Conservation (phyloP, 805 yeast genomes). For the Isabelozyma heimii region DNA sequence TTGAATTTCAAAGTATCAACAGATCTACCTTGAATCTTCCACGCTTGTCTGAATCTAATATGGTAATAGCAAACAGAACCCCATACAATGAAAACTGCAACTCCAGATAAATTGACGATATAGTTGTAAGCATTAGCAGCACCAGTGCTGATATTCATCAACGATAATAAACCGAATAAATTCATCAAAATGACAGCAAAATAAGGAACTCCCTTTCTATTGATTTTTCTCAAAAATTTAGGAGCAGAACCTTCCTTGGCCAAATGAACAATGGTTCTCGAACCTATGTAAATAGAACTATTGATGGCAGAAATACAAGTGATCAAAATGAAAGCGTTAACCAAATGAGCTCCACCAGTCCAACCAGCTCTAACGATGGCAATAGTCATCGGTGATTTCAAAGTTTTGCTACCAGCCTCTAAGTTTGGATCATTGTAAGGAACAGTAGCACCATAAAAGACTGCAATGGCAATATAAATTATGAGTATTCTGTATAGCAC, state of each 20-base stretch:
- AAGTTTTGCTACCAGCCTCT: slow-evolving; percentile 30
- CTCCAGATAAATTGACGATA: slow-evolving; percentile 63
- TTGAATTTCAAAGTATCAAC: slow-evolving; percentile 32
- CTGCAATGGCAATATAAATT: slow-evolving; percentile 34
- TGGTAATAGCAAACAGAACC: slow-evolving; percentile 56
- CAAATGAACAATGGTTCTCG: slow-evolving; percentile 64
- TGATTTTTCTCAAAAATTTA: slow-evolving; percentile 47
- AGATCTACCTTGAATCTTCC: slow-evolving; percentile 36
- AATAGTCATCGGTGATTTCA: slow-evolving; percentile 45
- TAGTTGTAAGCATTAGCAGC: slow-evolving; percentile 59
- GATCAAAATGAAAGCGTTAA: slow-evolving; percentile 60
- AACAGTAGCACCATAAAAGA: slow-evolving; percentile 42
- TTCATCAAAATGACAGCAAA: slow-evolving; percentile 56
- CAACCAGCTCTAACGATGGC: slow-evolving; percentile 42
- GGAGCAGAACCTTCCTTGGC: slow-evolving; percentile 64
- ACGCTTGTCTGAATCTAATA: slow-evolving; percentile 50
- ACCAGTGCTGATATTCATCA: slow-evolving; percentile 55
- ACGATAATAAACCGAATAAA: slow-evolving; percentile 51
- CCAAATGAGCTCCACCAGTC: slow-evolving; percentile 46
- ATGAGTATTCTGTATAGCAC: slow-evolving; percentile 31
- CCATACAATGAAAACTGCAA: slow-evolving; percentile 69
- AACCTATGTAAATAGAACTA: slow-evolving; percentile 65
- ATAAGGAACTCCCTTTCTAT: slow-evolving; percentile 62
- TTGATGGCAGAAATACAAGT: slow-evolving; percentile 70
- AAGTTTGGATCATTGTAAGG: slow-evolving; percentile 45